Conservation (phyloP, 805 yeast species). For the Kodamaea leandrae region DNA sequence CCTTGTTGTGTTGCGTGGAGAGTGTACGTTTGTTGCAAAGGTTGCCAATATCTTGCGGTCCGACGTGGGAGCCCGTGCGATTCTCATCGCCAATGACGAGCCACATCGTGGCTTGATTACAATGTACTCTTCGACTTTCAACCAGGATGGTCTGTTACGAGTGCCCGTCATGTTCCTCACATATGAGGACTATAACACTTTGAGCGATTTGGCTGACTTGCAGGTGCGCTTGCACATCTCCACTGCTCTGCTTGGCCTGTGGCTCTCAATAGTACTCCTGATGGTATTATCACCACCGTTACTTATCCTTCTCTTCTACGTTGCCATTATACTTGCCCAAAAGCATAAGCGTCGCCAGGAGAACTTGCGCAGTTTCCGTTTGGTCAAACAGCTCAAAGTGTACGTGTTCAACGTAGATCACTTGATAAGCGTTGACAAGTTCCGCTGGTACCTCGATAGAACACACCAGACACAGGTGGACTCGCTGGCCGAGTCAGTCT, state of each 20-base stretch:
- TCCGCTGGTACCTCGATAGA: constrained; percentile 28
- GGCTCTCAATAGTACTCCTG: constrained; percentile 39
- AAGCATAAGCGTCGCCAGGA: constrained; percentile 24
- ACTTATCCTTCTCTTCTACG: constrained; percentile 34
- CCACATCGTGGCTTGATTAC: constrained; percentile 47
- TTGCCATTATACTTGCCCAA: constrained; percentile 30
- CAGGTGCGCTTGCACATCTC: constrained; percentile 18
- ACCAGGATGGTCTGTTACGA: constrained; percentile 33
- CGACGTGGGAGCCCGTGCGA: constrained; percentile 41
- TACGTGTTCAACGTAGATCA: constrained; percentile 34
- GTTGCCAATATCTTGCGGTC: constrained; percentile 42
- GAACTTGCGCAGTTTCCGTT: constrained; percentile 26
- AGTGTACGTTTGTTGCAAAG: constrained; percentile 49
- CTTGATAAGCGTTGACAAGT: constrained; percentile 25
- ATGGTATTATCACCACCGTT: constrained; percentile 44
- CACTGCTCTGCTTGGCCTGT: constrained; percentile 37
- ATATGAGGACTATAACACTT: constrained; percentile 34
- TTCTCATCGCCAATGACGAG: constrained; percentile 56
- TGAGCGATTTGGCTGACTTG: constrained; percentile 10
- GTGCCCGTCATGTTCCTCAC: constrained; percentile 55
- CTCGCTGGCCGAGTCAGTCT: constrained; percentile 13
- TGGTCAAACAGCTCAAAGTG: constrained; percentile 38
- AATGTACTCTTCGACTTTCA: constrained; percentile 50
- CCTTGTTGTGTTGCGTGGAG: constrained; percentile 26
- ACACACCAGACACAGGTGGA: constrained; percentile 27